A percentile compares a stretch with the other conserved stretches of the same genome.
phyloP scores from a whole-genome alignment of 306 rosid species.

The Crataegus laevigata region DNA sequence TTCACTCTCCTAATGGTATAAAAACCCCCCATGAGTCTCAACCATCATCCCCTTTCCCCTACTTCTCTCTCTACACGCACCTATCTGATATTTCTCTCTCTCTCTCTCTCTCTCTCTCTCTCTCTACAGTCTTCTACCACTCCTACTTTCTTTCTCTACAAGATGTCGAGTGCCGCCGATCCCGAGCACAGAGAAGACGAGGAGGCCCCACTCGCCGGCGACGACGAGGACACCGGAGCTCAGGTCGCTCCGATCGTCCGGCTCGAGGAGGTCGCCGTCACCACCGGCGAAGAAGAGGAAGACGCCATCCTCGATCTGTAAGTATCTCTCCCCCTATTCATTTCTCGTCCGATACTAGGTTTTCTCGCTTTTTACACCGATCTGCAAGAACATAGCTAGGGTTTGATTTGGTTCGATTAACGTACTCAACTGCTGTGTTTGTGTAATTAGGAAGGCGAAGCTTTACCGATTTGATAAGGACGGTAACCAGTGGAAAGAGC shows the following conservation, averaged over 20 bases:
- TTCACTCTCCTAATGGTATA: neutral
- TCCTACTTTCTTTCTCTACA: neutral
- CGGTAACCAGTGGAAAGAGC: constrained; percentile 87
- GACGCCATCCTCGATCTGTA: constrained; percentile 76
- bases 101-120: neutral
- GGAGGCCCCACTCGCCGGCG: constrained; percentile 59
- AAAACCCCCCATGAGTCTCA: neutral
- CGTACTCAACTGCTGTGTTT: neutral
- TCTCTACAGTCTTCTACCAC: neutral
- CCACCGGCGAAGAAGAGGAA: constrained; percentile 83
- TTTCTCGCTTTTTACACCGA: neutral
- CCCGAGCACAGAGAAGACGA: constrained; percentile 82
- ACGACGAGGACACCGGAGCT: constrained; percentile 97
- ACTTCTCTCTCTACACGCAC: neutral
- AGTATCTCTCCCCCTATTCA: neutral
- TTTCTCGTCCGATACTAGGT: neutral
- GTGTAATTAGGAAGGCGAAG: constrained; percentile 61
- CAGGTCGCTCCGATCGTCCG: constrained; percentile 91
- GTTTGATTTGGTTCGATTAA: neutral
- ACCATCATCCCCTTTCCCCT: neutral
- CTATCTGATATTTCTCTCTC: neutral
- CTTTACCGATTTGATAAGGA: constrained; percentile 88
- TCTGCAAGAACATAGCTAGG: neutral
- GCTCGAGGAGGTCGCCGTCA: constrained; percentile 66
- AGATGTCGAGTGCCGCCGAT: constrained; percentile 67